phyloP scores from a whole-genome alignment of 1,284 basidiomycete genomes.

The Sanghuangporus baumii region DNA sequence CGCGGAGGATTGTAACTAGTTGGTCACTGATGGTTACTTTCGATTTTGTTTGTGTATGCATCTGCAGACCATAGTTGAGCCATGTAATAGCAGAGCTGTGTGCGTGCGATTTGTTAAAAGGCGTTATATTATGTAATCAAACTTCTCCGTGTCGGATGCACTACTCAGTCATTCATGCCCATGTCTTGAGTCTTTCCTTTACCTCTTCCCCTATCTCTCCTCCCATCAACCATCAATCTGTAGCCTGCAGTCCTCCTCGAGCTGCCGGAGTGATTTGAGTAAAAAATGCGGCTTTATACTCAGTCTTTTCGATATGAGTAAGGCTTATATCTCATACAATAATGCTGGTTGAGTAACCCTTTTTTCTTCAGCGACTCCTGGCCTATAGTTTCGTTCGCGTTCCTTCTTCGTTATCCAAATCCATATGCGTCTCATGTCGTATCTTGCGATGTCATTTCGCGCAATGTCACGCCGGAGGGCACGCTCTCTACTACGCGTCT shows the following conservation, averaged over 20 bases:
- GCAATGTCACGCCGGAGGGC: conserved; percentile 64
- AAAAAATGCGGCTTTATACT: conserved; percentile 71
- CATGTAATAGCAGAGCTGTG: neutral
- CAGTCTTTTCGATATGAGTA: conserved; percentile 80
- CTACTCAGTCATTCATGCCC: neutral
- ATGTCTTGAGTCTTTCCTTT: neutral
- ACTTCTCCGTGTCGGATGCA: neutral
- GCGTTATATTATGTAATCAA: conserved; percentile 1
- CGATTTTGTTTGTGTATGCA: neutral
- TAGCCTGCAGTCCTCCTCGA: neutral
- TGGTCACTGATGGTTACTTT: neutral
- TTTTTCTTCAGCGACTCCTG: conserved; percentile 66
- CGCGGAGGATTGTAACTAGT: conserved; percentile 30
- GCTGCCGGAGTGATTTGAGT: conserved; percentile 28
- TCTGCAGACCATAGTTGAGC: neutral
- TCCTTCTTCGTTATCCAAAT: conserved; percentile 95
- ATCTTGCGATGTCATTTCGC: conserved; percentile 91
- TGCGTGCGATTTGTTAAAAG: neutral
- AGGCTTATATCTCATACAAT: conserved; percentile 23
- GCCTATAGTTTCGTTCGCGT: conserved; percentile 88
- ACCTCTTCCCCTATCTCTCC: neutral
- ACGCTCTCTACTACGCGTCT: conserved; percentile 85
- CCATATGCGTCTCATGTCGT: conserved; percentile 92
- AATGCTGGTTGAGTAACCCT: neutral
- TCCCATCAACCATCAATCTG: neutral